Base-by-base conservation (phyloP, 352 stramenopile genomes). In the Phytophthora tubulina region DNA sequence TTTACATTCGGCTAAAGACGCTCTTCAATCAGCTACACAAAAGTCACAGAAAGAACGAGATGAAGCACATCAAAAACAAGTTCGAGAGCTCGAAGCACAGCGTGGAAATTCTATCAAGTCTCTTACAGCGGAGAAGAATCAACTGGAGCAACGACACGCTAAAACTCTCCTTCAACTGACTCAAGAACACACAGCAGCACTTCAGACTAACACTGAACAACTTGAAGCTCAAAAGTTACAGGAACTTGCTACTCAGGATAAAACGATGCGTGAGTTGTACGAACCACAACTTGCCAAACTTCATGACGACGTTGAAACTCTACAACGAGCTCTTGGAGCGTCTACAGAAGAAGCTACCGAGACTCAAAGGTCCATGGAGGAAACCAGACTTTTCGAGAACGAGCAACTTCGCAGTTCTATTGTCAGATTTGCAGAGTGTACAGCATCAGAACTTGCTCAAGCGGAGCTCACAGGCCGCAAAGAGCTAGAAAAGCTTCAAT, bases 11-110 rank as follows among this genome's bases (percentile, higher is more conserved):
- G 63, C 82, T 33, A 79, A 80, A 33, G 78, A 86, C 1, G 54
- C 57, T 15, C 67, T 79, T 21, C 60, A 75, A 17, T 81, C 67
- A n/a, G 30, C 69, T 2, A 57, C 62, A 1, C 67, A 77, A 9
- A 79, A 83, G n/a, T 55, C 51, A 0, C 76, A 84, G 46, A 82
- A 86, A 36, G 78, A 90, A 11, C 76, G 77, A 31, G 79, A 90
- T 35, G 72, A 84, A 31, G 48, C 67, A 27, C 59, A 82, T 9
- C 56, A 76, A 17, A 86, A 78, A 33, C 73, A 82, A 54, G 33
- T 89, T 17, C 66, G 80, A 44, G 78, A 76, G 4, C 54, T 87
- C 0, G 54, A 71, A 8, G 32, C 33, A 6, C 67, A 86, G 49
- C 56, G 70, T 11, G 82, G 85, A 27, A 75, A 38, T 7, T 17